Conservation (phyloP, 1,139 yeast species). For the Maudiozyma humilis region DNA sequence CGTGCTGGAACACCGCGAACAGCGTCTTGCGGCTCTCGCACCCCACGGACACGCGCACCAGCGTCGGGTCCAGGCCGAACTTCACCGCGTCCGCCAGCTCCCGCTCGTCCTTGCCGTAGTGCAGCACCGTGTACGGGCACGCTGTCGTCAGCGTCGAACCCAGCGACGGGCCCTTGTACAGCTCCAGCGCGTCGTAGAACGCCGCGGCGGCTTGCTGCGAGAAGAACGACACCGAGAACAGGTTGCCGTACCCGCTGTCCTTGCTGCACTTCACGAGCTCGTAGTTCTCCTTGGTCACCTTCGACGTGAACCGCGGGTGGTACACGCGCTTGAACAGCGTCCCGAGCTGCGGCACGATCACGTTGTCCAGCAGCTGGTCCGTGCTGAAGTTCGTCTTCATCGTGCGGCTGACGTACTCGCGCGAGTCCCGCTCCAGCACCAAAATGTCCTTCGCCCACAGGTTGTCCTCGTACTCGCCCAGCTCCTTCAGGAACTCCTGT, state of each 20-base stretch:
- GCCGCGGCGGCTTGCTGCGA: constrained; percentile 56
- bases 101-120: constrained; percentile 56
- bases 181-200: constrained; percentile 65
- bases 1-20: constrained; percentile 40
- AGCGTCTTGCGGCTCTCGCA: constrained; percentile 53
- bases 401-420: constrained; percentile 74
- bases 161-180: constrained; percentile 89
- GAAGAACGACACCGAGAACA: constrained; percentile 68
- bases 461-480: constrained; percentile 50
- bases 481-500: constrained; percentile 43
- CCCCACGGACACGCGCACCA: constrained; percentile 83
- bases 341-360: constrained; percentile 33
- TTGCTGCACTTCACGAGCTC: constrained; percentile 55
- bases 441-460: constrained; percentile 95
- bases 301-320: constrained; percentile 54
- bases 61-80: constrained; percentile 77
- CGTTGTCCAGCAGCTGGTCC: constrained; percentile 41
- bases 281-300: constrained; percentile 50
- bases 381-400: constrained; percentile 61
- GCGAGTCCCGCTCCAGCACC: constrained; percentile 82
- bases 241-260: constrained; percentile 89
- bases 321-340: constrained; percentile 49
- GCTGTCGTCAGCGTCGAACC: constrained; percentile 91
- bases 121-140: constrained; percentile 78
- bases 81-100: constrained; percentile 75